Evolutionary conservation across 2,329 filamentous ascomycete species (phyloP).

Genomic region (Phialophora tarda): DNA sequence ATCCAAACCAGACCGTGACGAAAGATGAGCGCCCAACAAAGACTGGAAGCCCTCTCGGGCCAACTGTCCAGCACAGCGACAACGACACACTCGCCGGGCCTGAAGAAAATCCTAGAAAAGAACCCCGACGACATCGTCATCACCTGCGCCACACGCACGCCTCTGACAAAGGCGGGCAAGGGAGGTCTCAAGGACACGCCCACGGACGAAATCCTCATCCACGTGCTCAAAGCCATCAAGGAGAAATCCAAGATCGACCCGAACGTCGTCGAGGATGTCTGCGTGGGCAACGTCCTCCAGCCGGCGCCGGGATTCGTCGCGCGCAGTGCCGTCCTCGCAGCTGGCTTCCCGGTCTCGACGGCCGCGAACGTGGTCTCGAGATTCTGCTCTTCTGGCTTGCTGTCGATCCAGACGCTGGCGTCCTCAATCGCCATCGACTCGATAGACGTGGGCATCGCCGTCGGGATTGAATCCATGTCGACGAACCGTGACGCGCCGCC

Average conservation of each 20-base stretch:
- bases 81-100: slow-evolving; percentile 41
- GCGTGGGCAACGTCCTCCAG: slow-evolving; percentile 87
- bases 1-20: background rate
- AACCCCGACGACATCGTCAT: slow-evolving; percentile 77
- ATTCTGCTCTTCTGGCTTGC: slow-evolving; percentile 90
- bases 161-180: slow-evolving; percentile 90
- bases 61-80: slow-evolving; percentile 28
- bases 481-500: slow-evolving; percentile 81
- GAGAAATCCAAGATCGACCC: slow-evolving; percentile 89
- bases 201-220: slow-evolving; percentile 81
- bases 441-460: slow-evolving; percentile 93
- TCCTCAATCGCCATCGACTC: slow-evolving; percentile 89
- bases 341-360: slow-evolving; percentile 83
- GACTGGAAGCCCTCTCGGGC: slow-evolving; percentile 33
- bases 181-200: slow-evolving; percentile 95
- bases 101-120: slow-evolving; percentile 65
- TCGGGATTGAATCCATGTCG: slow-evolving; percentile 96
- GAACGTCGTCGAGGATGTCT: slow-evolving; percentile 84
- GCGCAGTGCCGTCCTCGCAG: slow-evolving; percentile 84
- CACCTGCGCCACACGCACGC: slow-evolving; percentile 86
- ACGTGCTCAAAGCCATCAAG: slow-evolving; percentile 80
- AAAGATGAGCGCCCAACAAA: slow-evolving; percentile 32
- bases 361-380: slow-evolving; percentile 87
- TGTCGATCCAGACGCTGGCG: slow-evolving; percentile 90
- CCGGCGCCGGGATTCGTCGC: slow-evolving; percentile 92